phyloP scores from a whole-genome alignment of 176 grass and related monocot species.

The Ensete glaucum region DNA sequence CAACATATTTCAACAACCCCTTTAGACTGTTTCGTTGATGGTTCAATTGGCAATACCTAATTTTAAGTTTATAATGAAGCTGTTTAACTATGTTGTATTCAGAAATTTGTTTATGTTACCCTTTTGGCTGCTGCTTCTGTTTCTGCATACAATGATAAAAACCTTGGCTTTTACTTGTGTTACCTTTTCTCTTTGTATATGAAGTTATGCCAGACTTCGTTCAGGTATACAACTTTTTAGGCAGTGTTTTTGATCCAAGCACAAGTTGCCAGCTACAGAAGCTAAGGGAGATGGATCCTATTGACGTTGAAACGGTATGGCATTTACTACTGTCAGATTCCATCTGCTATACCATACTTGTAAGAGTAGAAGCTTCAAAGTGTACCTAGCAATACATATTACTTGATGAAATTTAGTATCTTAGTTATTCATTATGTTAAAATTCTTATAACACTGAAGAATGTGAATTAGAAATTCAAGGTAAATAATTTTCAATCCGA shows the following conservation, averaged over 20 bases:
- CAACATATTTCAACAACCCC: no score
- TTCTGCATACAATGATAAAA: background rate
- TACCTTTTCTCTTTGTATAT: slow-evolving; percentile 10
- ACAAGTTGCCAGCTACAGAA: slow-evolving; percentile 86
- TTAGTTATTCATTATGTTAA: background rate
- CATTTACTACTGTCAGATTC: background rate
- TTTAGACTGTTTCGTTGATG: background rate
- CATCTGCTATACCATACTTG: background rate
- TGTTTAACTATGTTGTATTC: background rate
- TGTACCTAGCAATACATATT: background rate
- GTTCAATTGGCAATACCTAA: background rate
- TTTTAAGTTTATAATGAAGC: background rate
- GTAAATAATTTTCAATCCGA: background rate
- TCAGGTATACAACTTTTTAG: slow-evolving; percentile 84
- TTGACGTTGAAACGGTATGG: slow-evolving; percentile 98
- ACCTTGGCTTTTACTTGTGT: background rate
- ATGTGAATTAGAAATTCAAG: background rate
- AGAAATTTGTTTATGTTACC: background rate
- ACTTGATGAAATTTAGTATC: background rate
- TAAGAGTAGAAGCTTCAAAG: background rate
- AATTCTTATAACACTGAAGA: background rate
- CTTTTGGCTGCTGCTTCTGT: background rate
- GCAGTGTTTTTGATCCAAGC: slow-evolving; percentile 89
- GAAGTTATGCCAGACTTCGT: slow-evolving; percentile 95
- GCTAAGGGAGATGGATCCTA: slow-evolving; percentile 97